Evolutionary conservation across 768 basidiomycete genomes (phyloP).

Genomic region (Leccinum obscurum): DNA sequence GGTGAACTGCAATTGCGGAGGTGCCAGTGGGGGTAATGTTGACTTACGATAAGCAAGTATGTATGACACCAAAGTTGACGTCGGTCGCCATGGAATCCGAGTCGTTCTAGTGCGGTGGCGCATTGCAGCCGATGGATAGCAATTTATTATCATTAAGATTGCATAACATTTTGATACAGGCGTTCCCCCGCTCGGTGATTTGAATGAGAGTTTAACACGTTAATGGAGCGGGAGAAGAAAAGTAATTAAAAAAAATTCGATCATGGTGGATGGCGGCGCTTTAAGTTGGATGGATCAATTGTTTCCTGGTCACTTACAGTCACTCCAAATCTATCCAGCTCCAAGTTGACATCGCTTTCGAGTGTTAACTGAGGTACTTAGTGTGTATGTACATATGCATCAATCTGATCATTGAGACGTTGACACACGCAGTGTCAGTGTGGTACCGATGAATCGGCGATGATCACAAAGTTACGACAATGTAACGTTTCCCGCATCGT

Average conservation of each 20-base stretch:
- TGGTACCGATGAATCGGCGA: neutral
- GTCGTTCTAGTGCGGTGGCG: neutral
- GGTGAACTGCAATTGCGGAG: neutral
- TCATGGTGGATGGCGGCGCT: too few species aligned
- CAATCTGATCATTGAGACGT: neutral
- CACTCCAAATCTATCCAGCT: too few species aligned
- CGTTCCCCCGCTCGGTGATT: neutral
- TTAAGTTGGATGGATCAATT: too few species aligned
- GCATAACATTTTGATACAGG: too few species aligned
- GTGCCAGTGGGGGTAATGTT: neutral
- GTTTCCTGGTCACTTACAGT: too few species aligned
- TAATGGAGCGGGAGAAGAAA: neutral
- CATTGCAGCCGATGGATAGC: too few species aligned
- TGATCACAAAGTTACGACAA: neutral
- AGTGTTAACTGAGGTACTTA: neutral
- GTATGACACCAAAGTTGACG: neutral
- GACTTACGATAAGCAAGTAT: neutral
- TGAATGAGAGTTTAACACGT: neutral
- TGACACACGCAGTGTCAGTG: neutral
- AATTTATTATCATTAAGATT: too few species aligned
- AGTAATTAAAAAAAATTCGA: neutral
- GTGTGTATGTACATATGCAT: neutral
- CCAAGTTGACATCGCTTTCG: neutral
- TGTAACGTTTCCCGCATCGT: conserved; percentile 5
- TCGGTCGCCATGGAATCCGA: neutral